Evolutionary conservation across 176 grass and related monocot genomes (phyloP).

Genomic region (Tillandsia fasciculata): DNA sequence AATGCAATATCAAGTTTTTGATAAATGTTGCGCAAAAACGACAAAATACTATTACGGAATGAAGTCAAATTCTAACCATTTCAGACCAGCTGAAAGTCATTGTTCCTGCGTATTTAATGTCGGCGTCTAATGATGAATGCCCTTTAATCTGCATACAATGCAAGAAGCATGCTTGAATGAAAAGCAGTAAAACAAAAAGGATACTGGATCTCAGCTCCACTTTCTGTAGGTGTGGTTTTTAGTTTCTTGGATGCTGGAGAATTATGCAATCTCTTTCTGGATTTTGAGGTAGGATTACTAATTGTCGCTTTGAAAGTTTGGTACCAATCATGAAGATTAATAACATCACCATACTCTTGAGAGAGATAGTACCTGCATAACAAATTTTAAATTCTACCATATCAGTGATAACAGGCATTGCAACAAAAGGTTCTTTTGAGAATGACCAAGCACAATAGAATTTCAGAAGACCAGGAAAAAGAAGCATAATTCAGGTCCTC

Average conservation of each 20-base stretch:
- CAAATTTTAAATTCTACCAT: constrained; percentile 4
- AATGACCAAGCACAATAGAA: not conserved
- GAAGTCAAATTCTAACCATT: not conserved
- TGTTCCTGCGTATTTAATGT: not conserved
- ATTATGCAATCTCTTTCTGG: constrained; percentile 28
- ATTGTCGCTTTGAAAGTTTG: constrained; percentile 58
- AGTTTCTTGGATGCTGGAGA: constrained; percentile 64
- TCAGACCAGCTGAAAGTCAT: not conserved
- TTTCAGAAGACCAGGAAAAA: not conserved
- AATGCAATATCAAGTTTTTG: not conserved
- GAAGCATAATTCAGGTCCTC: not conserved
- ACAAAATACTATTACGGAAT: not conserved
- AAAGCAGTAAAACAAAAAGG: constrained; percentile 26
- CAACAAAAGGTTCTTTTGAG: not conserved
- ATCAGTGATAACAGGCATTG: not conserved
- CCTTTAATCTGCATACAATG: constrained; percentile 10
- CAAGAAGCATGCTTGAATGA: not conserved
- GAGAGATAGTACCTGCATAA: constrained; percentile 65
- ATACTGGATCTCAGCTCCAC: constrained; percentile 74
- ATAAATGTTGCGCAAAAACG: too few species aligned
- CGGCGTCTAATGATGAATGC: not conserved
- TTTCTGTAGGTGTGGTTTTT: constrained; percentile 30
- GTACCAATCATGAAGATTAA: constrained; percentile 94
- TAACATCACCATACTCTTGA: constrained; percentile 85
- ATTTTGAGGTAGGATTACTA: constrained; percentile 20